Conservation (phyloP, 2,329 filamentous ascomycete genomes). For the Plenodomus tracheiphilus region DNA sequence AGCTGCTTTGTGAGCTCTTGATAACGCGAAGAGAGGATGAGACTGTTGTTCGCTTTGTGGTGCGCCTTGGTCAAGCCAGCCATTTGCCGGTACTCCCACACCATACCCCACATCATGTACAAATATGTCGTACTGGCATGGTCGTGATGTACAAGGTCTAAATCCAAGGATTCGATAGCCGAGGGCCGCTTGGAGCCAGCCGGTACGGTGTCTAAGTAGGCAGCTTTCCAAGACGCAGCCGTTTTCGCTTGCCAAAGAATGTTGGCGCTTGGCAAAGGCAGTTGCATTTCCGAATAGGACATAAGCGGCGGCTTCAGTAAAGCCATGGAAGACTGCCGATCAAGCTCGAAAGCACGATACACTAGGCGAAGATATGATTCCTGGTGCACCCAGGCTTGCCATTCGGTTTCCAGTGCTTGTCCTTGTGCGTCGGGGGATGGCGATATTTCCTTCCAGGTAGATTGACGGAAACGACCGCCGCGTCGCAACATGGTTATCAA, state of each 20-base stretch:
- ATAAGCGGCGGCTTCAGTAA: slow-evolving; percentile 66
- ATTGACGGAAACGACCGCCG: slow-evolving; percentile 62
- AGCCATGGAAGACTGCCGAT: slow-evolving; percentile 69
- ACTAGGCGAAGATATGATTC: slow-evolving; percentile 72
- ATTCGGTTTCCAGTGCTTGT: slow-evolving; percentile 63
- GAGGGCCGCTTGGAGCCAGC: slow-evolving; percentile 25
- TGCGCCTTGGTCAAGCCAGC: slow-evolving; percentile 54
- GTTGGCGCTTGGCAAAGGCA: slow-evolving; percentile 65
- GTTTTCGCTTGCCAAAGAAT: slow-evolving; percentile 68
- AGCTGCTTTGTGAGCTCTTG: slow-evolving; percentile 66
- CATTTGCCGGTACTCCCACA: slow-evolving; percentile 68
- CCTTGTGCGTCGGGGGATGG: slow-evolving; percentile 61
- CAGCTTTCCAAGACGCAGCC: slow-evolving; percentile 66
- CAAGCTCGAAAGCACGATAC: slow-evolving; percentile 66
- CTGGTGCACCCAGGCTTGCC: slow-evolving; percentile 65
- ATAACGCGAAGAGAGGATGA: slow-evolving; percentile 43
- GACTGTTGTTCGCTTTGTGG: slow-evolving; percentile 29
- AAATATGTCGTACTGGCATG: slow-evolving; percentile 61
- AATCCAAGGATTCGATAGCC: slow-evolving; percentile 33
- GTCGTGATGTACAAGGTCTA: slow-evolving; percentile 25
- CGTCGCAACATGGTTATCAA: slow-evolving; percentile 60
- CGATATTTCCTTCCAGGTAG: slow-evolving; percentile 56
- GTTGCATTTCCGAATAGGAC: slow-evolving; percentile 69
- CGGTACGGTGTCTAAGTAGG: slow-evolving; percentile 53
- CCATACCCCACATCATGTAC: slow-evolving; percentile 66